phyloP scores from a whole-genome alignment of 768 basidiomycete species.

The Solioccasus polychromus region DNA sequence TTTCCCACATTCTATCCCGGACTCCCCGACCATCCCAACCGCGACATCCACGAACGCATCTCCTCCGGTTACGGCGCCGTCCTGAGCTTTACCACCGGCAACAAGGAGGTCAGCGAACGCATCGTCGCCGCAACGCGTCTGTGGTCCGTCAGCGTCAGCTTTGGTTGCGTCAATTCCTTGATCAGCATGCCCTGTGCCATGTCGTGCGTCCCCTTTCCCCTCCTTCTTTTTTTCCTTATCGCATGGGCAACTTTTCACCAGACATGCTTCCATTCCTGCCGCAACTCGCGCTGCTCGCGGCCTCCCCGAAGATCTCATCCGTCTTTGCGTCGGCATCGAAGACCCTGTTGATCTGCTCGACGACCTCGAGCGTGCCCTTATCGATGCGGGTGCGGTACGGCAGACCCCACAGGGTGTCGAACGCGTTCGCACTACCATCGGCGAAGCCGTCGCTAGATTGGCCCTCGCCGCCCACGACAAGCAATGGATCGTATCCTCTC shows the following conservation, averaged over 20 bases:
- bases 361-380: constrained; percentile 89
- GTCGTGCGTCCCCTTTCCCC: constrained; percentile 70
- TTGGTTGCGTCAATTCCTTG: constrained; percentile 95
- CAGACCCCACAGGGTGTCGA: constrained; percentile 40
- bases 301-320: constrained; percentile 96
- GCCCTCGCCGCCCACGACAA: constrained; percentile 38
- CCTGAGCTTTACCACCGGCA: constrained; percentile 90
- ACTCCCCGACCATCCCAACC: constrained; percentile 73
- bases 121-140: constrained; percentile 90
- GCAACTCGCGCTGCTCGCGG: constrained; percentile 94
- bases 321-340: constrained; percentile 97
- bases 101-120: constrained; percentile 84
- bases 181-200: constrained; percentile 99
- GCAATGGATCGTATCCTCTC: constrained; percentile 90
- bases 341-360: constrained; percentile 90
- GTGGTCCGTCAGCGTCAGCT: constrained; percentile 98
- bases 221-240: background rate
- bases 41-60: constrained; percentile 87
- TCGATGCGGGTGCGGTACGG: constrained; percentile 87
- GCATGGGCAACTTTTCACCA: constrained; percentile 4
- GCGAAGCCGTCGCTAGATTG: constrained; percentile 68
- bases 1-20: constrained; percentile 95
- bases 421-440: constrained; percentile 49
- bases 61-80: constrained; percentile 93
- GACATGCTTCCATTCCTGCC: constrained; percentile 97